phyloP scores from a whole-genome alignment of 257 asterid species.

The Solanum pinnatisectum region DNA sequence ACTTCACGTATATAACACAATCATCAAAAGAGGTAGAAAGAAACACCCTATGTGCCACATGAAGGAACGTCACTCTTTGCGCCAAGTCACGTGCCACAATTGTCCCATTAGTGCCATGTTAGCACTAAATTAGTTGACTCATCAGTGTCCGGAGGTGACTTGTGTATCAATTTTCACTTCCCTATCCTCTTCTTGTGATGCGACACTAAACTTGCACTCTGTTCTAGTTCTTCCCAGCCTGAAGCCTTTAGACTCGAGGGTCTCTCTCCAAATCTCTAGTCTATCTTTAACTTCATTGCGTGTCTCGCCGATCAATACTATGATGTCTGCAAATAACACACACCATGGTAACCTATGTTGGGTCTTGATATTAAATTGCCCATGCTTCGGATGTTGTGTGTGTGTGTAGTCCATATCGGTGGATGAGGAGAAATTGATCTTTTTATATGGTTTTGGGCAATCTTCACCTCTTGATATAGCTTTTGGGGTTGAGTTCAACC shows the following conservation, averaged over 20 bases:
- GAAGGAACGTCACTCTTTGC: background rate
- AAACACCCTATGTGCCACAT: background rate
- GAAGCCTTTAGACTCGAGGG: background rate
- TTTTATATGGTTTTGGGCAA: background rate
- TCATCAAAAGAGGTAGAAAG: background rate
- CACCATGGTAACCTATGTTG: background rate
- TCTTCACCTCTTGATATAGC: background rate
- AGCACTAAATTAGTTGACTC: background rate
- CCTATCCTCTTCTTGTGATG: background rate
- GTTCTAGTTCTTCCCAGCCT: background rate
- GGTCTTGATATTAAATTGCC: background rate
- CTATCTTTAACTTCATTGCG: background rate
- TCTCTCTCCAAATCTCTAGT: background rate
- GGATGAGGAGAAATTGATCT: background rate
- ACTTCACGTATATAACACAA: background rate
- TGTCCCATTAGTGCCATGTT: background rate
- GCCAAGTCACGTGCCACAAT: background rate
- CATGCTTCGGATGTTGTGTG: background rate
- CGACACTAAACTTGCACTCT: background rate
- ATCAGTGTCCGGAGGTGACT: background rate
- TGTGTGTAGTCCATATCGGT: background rate
- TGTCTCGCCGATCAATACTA: background rate
- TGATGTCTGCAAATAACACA: background rate
- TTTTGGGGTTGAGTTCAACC: background rate
- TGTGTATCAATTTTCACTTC: background rate